phyloP scores from a whole-genome alignment of 1,284 basidiomycete genomes.

The Laetiporus sulphureus region DNA sequence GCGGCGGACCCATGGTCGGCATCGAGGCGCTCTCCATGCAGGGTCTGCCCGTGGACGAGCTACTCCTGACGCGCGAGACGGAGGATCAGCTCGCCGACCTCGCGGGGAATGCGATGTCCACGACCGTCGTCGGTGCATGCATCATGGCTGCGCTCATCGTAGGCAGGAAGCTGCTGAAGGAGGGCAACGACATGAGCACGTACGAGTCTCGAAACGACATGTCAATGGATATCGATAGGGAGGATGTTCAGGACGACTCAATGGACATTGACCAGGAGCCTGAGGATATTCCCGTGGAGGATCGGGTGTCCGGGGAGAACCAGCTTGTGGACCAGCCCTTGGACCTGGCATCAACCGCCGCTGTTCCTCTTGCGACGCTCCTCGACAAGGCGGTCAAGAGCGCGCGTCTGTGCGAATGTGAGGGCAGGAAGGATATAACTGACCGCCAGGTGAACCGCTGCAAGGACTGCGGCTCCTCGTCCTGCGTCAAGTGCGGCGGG shows the following conservation, averaged over 20 bases:
- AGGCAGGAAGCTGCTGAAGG: constrained; percentile 57
- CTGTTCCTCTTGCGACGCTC: constrained; percentile 48
- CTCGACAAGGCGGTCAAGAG: constrained; percentile 65
- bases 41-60: constrained; percentile 87
- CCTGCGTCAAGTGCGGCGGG: constrained; percentile 84
- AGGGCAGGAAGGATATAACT: constrained; percentile 80
- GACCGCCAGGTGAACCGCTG: constrained; percentile 65
- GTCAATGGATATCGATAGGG: constrained; percentile 27
- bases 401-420: constrained; percentile 80
- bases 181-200: constrained; percentile 52
- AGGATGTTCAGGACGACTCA: constrained; percentile 23
- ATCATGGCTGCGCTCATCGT: constrained; percentile 79
- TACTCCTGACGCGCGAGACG: constrained; percentile 87
- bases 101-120: constrained; percentile 96
- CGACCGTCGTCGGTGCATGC: constrained; percentile 90
- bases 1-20: constrained; percentile 94
- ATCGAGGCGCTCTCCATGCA: constrained; percentile 91
- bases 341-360: constrained; percentile 57
- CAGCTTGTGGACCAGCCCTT: constrained; percentile 55
- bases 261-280: constrained; percentile 21
- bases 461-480: constrained; percentile 69
- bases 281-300: constrained; percentile 28
- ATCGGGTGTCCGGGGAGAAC: constrained; percentile 67
- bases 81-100: constrained; percentile 93
- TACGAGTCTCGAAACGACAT: constrained; percentile 52